A percentile compares a stretch with the other conserved stretches of the same genome.
phyloP scores from a whole-genome alignment of 768 basidiomycete species.

The Podaxis mareebaensis region DNA sequence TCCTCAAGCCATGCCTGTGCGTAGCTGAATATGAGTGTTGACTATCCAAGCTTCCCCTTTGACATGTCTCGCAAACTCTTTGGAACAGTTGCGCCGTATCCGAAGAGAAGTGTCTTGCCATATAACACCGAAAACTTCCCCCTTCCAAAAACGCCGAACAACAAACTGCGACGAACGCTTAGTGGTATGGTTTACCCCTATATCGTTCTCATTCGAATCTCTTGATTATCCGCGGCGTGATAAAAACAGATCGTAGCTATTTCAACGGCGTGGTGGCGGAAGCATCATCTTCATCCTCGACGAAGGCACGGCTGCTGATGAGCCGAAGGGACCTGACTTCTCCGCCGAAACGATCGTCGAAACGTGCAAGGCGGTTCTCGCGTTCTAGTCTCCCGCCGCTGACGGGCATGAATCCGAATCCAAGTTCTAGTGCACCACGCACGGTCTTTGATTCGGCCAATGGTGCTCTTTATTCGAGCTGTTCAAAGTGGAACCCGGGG shows the following conservation, averaged over 20 bases:
- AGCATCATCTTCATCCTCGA: neutral
- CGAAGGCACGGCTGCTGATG: neutral
- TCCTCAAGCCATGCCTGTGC: slow-evolving; percentile 2
- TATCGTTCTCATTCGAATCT: neutral
- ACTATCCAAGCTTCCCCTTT: neutral
- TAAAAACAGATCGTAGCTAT: slow-evolving; percentile 10
- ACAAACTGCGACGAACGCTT: slow-evolving; percentile 9
- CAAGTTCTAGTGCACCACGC: neutral
- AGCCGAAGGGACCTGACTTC: slow-evolving; percentile 1
- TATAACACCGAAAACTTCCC: neutral
- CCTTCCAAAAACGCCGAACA: slow-evolving; percentile 3
- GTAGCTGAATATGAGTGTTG: neutral
- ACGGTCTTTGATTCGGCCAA: neutral
- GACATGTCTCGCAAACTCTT: neutral
- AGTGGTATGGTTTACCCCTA: slow-evolving; percentile 7
- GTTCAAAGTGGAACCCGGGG: neutral
- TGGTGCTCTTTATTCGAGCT: neutral
- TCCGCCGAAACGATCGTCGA: neutral
- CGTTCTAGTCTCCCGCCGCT: neutral
- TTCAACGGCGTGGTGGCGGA: neutral
- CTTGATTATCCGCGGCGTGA: neutral
- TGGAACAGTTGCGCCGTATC: slow-evolving; percentile 10
- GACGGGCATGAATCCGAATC: neutral
- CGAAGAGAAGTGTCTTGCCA: slow-evolving; percentile 5
- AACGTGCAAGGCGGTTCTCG: neutral